Evolutionary conservation across 192 early-diverging fungal species (phyloP).

Genomic region (Backusella westeae): DNA sequence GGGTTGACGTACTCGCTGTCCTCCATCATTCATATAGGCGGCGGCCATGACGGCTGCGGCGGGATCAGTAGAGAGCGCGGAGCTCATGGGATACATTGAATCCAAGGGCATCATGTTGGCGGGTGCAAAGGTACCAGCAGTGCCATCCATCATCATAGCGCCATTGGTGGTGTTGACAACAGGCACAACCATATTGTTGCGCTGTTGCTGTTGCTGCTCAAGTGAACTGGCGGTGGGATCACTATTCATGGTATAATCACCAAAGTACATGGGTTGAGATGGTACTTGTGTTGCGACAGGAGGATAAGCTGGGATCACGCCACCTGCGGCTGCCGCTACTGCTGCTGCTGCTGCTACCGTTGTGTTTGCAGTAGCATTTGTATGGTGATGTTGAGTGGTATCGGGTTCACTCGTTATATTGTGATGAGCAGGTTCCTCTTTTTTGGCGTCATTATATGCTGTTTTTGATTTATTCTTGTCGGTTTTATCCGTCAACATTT

Average conservation of each 20-base stretch:
- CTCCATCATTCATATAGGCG: background rate
- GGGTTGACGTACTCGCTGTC: slow-evolving; percentile 4
- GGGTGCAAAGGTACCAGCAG: background rate
- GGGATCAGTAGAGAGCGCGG: background rate
- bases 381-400: background rate
- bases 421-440: background rate
- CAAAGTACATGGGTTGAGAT: background rate
- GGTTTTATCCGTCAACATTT: slow-evolving; percentile 3
- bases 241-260: background rate
- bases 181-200: background rate
- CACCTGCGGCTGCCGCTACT: background rate
- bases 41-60: background rate
- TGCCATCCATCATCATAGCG: background rate
- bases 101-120: background rate
- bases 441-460: background rate
- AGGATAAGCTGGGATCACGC: background rate
- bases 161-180: background rate
- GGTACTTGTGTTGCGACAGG: background rate
- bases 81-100: background rate
- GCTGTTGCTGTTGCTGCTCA: background rate
- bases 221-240: background rate
- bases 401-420: background rate
- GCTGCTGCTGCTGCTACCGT: background rate
- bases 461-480: background rate
- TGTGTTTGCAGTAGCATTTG: background rate